A percentile compares a stretch with the other conserved stretches of the same genome.
These are phyloP conservation scores for Arthroderma sp. DNA, from an alignment of 2,329 filamentous ascomycete genomes.

Conservation along the genomic window DNA sequence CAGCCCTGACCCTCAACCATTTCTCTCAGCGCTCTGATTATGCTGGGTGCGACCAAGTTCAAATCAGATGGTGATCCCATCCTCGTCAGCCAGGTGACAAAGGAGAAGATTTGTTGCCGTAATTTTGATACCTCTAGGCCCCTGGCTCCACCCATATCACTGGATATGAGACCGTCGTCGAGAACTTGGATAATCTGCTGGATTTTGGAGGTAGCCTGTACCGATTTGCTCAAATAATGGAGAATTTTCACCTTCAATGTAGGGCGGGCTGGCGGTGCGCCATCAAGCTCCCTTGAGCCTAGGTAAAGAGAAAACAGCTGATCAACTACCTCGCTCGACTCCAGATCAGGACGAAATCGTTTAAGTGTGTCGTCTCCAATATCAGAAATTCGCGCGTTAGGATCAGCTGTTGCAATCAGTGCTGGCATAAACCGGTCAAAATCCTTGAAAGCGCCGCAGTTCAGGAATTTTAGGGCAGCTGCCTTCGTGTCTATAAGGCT, in stretches of 20 bases:
- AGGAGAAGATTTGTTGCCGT: conserved; percentile 69
- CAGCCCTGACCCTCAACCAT: conserved; percentile 76
- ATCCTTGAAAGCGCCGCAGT: conserved; percentile 76
- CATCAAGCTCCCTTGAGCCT: conserved; percentile 38
- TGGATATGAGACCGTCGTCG: neutral
- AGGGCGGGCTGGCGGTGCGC: conserved; percentile 43
- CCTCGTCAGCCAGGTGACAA: conserved; percentile 74
- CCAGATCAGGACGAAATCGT: conserved; percentile 55
- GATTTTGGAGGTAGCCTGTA: conserved; percentile 6
- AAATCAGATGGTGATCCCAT: conserved; percentile 54
- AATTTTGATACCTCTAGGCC: conserved; percentile 68
- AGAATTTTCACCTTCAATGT: conserved; percentile 69
- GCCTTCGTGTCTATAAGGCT: conserved; percentile 60
- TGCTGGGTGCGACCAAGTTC: conserved; percentile 50
- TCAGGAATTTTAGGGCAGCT: conserved; percentile 57
- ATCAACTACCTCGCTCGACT: conserved; percentile 52
- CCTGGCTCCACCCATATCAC: conserved; percentile 31
- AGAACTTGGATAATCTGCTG: conserved; percentile 3
- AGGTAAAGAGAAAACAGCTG: conserved; percentile 63
- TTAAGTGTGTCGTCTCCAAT: conserved; percentile 85
- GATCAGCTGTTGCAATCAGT: conserved; percentile 68
- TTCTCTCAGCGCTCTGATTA: conserved; percentile 56
- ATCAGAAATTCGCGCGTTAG: conserved; percentile 63
- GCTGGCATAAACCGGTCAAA: conserved; percentile 72
- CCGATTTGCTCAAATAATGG: conserved; percentile 61